Base-by-base conservation (phyloP, 2,329 filamentous ascomycete genomes). In the Reticulascus tulasneorum region DNA sequence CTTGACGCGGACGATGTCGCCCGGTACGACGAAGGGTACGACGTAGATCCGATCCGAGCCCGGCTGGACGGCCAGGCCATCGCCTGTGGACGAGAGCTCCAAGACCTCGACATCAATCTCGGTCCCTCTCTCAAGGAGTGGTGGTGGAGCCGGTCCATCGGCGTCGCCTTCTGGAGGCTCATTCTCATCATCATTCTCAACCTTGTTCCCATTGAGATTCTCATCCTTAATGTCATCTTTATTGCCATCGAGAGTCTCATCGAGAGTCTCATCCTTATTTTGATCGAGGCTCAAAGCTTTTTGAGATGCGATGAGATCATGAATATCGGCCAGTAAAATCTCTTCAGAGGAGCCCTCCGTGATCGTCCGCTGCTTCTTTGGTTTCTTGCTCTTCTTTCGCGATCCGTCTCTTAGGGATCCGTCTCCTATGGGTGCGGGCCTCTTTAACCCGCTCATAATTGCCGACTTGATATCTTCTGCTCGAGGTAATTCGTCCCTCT, bases 51-150 rank as follows among this genome's bases (percentile, higher is more conserved):
- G 75, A 36, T 59, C 53, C 63, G 65, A 83, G 41, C 77, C 74
- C 19, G 77, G 65, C n/a, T 78, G 75, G 39, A 86, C 69, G 5
- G 86, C 93, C 37, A 98, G 74, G 4, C 88, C 93, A 49, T 97
- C 93, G 35, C 93, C 93, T 0, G 87, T 95, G 0, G 91, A 97
- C 0, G 91, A 94, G 22, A 97, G 71, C 47, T 86, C 79, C 7
- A 80, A 62, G 39, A 97, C 82, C n/a, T 84, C 79, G 25, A 97
- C 77, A 35, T 95, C 82, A 25, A 93, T 78, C 56, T 94, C 86
- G 6, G 79, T 75, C 40, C 84, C 84, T 24, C 70, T 69, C 47
- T 82, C 76, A 2, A 86, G 84, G 3, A 89, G 63, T 2, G 55
- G 23, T 6, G 50, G 15, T 4, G 31, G 13, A 6, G 18, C 23